Percentiles rank a stretch among this genome's conserved stretches.
These are phyloP conservation scores for Trichoderma sp. DNA, from an alignment of 2,329 filamentous ascomycete species.

Conservation along the genomic window DNA sequence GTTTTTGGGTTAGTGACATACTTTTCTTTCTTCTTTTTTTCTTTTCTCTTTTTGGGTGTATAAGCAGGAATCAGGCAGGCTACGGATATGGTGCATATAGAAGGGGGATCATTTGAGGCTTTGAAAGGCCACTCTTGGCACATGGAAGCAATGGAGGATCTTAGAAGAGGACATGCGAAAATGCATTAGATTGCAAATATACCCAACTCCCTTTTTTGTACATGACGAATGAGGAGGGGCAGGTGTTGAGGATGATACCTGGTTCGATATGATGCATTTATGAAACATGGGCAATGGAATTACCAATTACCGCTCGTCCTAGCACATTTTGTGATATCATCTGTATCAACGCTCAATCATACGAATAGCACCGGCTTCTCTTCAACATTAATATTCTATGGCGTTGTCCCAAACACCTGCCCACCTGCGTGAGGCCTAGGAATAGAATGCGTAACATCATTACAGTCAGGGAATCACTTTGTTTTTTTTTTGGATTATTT, in stretches of 20 bases:
- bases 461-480: background rate
- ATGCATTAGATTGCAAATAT: background rate
- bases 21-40: background rate
- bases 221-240: background rate
- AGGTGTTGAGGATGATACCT: background rate
- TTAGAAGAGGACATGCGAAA: background rate
- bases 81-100: conserved; percentile 13
- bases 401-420: background rate
- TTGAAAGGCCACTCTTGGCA: background rate
- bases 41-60: background rate
- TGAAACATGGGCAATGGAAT: background rate
- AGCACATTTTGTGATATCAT: background rate
- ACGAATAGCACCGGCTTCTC: background rate
- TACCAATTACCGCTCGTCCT: background rate
- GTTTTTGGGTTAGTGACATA: background rate
- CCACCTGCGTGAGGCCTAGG: background rate
- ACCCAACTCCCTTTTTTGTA: background rate
- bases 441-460: background rate
- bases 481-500: background rate
- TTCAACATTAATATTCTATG: conserved; percentile 6
- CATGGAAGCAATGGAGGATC: background rate
- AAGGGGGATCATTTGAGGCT: background rate
- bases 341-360: background rate
- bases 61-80: background rate
- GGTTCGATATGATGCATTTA: background rate